Conservation (phyloP, 164 flowering plant species). For the Euptelea pleiosperma region DNA sequence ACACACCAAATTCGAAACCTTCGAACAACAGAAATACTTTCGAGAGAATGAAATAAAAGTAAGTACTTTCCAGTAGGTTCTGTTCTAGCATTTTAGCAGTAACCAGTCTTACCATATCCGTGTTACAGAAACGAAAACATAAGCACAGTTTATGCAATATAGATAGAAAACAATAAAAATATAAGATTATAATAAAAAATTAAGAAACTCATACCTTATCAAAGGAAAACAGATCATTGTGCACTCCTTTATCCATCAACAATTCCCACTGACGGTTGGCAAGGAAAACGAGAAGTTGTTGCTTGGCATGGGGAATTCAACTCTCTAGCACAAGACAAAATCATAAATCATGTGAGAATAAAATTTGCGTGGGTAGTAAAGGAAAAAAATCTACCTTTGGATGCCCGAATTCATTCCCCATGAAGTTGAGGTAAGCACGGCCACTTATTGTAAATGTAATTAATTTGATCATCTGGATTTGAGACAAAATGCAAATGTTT, state of each 20-base stretch:
- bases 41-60: not conserved
- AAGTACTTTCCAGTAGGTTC: not conserved
- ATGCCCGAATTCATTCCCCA: conserved; percentile 99
- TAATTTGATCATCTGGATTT: conserved; percentile 78
- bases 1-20: no score
- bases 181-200: not conserved
- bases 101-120: not conserved
- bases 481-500: conserved; percentile 6
- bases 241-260: conserved; percentile 43
- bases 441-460: conserved; percentile 84
- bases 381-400: conserved; percentile 54
- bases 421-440: conserved; percentile 89
- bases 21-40: not conserved
- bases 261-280: conserved; percentile 89
- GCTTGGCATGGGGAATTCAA: conserved; percentile 90
- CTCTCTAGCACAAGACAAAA: conserved; percentile 46
- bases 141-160: not conserved
- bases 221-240: conserved; percentile 54
- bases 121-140: no score
- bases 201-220: conserved; percentile 61
- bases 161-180: not conserved
- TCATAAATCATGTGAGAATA: conserved; percentile 15
- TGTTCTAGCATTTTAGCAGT: not conserved
- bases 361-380: not conserved
- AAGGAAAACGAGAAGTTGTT: conserved; percentile 75